A percentile compares a stretch with the other conserved stretches of the same genome.
phyloP scores from a whole-genome alignment of 768 basidiomycete species.

The Kwoniella sp. region DNA sequence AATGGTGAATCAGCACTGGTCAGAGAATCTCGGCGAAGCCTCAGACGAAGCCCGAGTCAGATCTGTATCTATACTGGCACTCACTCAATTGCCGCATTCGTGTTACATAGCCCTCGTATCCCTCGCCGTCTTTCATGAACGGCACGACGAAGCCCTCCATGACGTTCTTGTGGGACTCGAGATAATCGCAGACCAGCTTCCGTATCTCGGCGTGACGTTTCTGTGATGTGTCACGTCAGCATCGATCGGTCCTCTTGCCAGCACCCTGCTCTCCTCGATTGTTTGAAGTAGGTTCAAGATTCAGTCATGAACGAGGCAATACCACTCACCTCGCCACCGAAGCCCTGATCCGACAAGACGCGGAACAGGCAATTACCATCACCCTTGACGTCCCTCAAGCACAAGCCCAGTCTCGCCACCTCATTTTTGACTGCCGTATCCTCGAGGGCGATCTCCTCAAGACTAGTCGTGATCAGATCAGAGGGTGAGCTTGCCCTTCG shows the following conservation, averaged over 20 bases:
- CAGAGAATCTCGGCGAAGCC: neutral
- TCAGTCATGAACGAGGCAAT: neutral
- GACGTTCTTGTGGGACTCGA: conserved; percentile 36
- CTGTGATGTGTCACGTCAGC: conserved; percentile 8
- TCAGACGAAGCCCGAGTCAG: neutral
- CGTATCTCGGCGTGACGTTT: conserved; percentile 43
- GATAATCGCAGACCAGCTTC: conserved; percentile 45
- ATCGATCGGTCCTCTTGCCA: neutral
- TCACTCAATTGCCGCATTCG: conserved; percentile 43
- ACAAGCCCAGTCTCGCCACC: conserved; percentile 32
- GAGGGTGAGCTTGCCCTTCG: conserved; percentile 20
- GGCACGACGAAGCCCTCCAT: conserved; percentile 37
- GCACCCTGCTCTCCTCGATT: neutral
- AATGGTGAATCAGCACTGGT: too few relatives aligned
- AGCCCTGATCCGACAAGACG: conserved; percentile 44
- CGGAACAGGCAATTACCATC: conserved; percentile 50
- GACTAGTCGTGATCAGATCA: conserved; percentile 15
- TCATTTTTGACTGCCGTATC: conserved; percentile 24
- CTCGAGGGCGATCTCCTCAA: conserved; percentile 23
- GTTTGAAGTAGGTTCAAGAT: neutral
- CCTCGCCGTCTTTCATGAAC: conserved; percentile 38
- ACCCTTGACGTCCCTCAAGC: conserved; percentile 42
- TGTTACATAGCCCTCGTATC: conserved; percentile 41
- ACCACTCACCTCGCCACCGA: conserved; percentile 32
- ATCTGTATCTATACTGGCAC: neutral